phyloP scores from a whole-genome alignment of 176 grass and related monocot species.

The Microstegium vimineum region DNA sequence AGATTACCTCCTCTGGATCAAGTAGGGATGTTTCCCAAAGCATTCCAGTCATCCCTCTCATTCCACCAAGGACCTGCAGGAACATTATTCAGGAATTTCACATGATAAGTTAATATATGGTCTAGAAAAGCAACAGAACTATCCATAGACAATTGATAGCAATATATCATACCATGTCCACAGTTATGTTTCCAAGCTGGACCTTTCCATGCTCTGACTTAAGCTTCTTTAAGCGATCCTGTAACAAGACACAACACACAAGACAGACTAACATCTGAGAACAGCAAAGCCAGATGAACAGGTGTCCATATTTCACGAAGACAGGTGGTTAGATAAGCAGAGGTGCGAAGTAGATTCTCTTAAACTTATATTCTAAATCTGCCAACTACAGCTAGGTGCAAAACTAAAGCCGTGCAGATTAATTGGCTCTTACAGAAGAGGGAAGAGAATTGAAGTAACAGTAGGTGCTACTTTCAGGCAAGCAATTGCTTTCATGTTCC shows the following conservation, averaged over 20 bases:
- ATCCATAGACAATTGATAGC: background rate
- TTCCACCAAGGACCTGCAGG: slow-evolving; percentile 90
- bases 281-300: background rate
- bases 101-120: background rate
- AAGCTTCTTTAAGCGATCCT: slow-evolving; percentile 82
- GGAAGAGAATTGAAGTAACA: background rate
- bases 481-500: background rate
- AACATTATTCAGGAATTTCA: slow-evolving; percentile 23
- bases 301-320: background rate
- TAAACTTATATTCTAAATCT: background rate
- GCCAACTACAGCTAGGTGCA: background rate
- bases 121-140: background rate
- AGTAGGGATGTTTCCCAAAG: slow-evolving; percentile 99
- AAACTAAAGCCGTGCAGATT: background rate
- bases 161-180: slow-evolving; percentile 74
- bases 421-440: background rate
- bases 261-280: background rate
- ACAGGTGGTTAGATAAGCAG: background rate
- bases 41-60: slow-evolving; percentile 97
- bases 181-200: slow-evolving; percentile 91
- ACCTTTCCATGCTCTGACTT: slow-evolving; percentile 90
- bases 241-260: slow-evolving; percentile 26
- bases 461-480: background rate
- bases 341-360: background rate
- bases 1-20: slow-evolving; percentile 92